Evolutionary conservation across 2,329 filamentous ascomycete genomes (phyloP), one percentile per base, ranked within the genome.

Genomic region (Thelonectria rubi): DNA sequence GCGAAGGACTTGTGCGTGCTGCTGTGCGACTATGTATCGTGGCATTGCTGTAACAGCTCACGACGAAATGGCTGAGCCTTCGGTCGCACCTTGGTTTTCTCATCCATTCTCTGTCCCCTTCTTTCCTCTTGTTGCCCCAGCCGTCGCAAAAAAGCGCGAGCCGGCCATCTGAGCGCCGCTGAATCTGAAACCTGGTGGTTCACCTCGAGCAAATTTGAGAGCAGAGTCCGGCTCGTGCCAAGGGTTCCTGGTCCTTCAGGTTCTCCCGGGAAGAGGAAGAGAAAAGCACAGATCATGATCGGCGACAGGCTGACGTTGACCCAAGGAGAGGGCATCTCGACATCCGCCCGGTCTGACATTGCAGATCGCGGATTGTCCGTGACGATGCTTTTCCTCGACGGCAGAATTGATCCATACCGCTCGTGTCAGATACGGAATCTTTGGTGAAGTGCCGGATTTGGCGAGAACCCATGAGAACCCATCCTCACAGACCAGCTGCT

Each of bases 171-270:
- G 53, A 56, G 54, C 43, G 45, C 26, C 30, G 45, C 39, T 30
- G 39, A 46, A 51, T 60, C 58, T 60, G 58, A 60, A 55, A 60
- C 58, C 39, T 45, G 47, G 47, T 45, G 47, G 47, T 47, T 60
- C 52, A 60, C 52, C 17, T 47, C 58, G 11, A 17, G 11, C 18
- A 49, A 34, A 34, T 17, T 18, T 21, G 17, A 42, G 9, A 18
- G 6, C 17, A 21, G 37, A 48, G 45, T 32, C 17, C 10, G 34
- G 39, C 21, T 49, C 47, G 11, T 20, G 15, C 39, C 37, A 34
- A 42, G 54, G 45, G 20, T n/a, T 17, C 40, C 34, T 21, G 37
- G 34, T 34, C 21, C 26, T 45, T 21, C 47, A n/a, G n/a, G n/a
- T n/a, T n/a, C n/a, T 21, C 53, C 43, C 34, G 32, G n/a, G 21